These are phyloP conservation scores for Magnolia changhungtana DNA, from an alignment of 164 flowering plant genomes.

Conservation along the genomic window DNA sequence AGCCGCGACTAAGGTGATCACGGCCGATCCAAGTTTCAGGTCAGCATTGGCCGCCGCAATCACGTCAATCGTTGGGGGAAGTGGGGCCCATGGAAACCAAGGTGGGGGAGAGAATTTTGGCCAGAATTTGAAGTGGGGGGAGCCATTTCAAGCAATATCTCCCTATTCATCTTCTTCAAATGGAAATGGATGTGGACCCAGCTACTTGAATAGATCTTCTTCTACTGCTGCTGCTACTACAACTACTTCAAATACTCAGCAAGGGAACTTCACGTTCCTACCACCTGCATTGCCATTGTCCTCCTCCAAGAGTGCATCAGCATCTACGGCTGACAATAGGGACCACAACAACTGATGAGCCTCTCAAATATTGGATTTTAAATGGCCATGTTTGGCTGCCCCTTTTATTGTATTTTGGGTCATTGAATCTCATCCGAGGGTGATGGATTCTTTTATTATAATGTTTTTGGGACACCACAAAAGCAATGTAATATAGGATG, in stretches of 20 bases:
- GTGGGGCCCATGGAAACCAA: constrained; percentile 14
- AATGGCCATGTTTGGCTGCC: neutral
- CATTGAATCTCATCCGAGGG: neutral
- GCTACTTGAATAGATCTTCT: constrained; percentile 37
- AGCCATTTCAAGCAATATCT: constrained; percentile 20
- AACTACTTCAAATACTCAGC: constrained; percentile 16
- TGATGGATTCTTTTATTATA: neutral
- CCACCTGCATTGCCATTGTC: constrained; percentile 46
- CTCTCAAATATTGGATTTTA: neutral
- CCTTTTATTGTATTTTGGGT: too few relatives aligned
- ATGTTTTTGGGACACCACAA: neutral
- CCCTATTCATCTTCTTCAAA: constrained; percentile 23
- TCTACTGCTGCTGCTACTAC: constrained; percentile 16
- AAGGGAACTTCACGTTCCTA: constrained; percentile 37
- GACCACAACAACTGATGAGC: constrained; percentile 21
- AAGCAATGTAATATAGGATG: neutral
- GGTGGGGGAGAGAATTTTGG: constrained; percentile 6
- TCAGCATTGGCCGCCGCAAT: constrained; percentile 77
- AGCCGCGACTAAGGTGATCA: constrained; percentile 80
- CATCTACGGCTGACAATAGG: constrained; percentile 24
- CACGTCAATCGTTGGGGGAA: constrained; percentile 53
- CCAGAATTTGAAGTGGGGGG: constrained; percentile 37
- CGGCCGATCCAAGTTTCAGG: constrained; percentile 80
- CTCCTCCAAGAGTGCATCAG: constrained; percentile 24
- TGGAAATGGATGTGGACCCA: constrained; percentile 41